Evolutionary conservation across 1,284 basidiomycete species (phyloP).

Genomic region (Pascua guehoae): DNA sequence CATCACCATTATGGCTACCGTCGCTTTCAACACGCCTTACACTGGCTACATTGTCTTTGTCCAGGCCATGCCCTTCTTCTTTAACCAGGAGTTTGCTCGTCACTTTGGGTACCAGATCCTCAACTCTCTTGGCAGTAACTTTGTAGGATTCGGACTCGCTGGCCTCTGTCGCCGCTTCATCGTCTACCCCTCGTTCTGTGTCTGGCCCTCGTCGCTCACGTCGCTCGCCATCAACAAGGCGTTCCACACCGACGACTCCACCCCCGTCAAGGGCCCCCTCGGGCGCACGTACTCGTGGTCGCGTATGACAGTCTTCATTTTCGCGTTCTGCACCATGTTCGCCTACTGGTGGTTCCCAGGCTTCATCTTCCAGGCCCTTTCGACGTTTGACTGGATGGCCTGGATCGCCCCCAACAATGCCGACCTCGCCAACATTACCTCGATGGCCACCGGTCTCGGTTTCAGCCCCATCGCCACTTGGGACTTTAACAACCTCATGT

Average conservation of each 20-base stretch:
- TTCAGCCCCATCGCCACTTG: slow-evolving; percentile 36
- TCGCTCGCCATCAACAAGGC: slow-evolving; percentile 32
- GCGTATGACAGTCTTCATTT: slow-evolving; percentile 36
- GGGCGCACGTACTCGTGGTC: slow-evolving; percentile 1
- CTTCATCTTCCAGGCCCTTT: slow-evolving; percentile 49
- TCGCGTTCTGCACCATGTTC: slow-evolving; percentile 41
- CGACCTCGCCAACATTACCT: slow-evolving; percentile 15
- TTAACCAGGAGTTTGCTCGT: slow-evolving; percentile 8
- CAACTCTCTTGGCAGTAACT: slow-evolving; percentile 3
- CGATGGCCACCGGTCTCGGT: slow-evolving; percentile 28
- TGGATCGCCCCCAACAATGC: slow-evolving; percentile 54
- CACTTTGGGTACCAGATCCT: slow-evolving; percentile 3
- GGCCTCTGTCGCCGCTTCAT: slow-evolving; percentile 11
- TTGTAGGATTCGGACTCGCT: slow-evolving; percentile 7
- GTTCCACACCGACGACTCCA: slow-evolving; percentile 44
- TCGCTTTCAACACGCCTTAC: slow-evolving; percentile 45
- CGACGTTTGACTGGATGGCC: slow-evolving; percentile 57
- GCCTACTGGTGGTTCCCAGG: background rate
- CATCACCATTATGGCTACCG: slow-evolving; percentile 38
- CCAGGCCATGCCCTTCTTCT: slow-evolving; percentile 2
- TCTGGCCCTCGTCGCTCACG: slow-evolving; percentile 11
- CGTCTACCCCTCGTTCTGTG: slow-evolving; percentile 10
- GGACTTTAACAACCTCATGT: slow-evolving; percentile 17
- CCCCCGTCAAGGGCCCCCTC: slow-evolving; percentile 30
- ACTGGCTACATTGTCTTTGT: slow-evolving; percentile 29